phyloP scores from a whole-genome alignment of 768 basidiomycete genomes.

The Lentinula boryana region DNA sequence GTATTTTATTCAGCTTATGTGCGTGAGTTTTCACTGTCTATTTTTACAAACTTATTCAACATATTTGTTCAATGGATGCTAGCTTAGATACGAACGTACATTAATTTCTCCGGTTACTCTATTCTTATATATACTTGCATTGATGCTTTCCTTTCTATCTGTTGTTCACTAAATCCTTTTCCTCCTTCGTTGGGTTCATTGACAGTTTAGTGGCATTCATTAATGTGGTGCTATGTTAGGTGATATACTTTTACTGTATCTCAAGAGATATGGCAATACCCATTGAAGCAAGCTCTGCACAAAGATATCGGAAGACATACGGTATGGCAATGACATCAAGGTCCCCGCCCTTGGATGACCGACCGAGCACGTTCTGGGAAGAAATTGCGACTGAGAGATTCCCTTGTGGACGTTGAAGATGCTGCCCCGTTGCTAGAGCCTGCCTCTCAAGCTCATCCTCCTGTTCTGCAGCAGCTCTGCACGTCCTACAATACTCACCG shows the following conservation, averaged over 20 bases:
- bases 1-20: neutral
- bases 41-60: neutral
- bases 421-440: constrained; percentile 51
- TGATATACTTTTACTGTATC: constrained; percentile 30
- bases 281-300: constrained; percentile 97
- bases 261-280: constrained; percentile 88
- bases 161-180: too few species aligned
- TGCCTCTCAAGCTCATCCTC: constrained; percentile 57
- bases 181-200: neutral
- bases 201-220: neutral
- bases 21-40: neutral
- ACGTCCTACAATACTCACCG: constrained; percentile 96
- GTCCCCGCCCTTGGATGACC: constrained; percentile 63
- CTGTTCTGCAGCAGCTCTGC: constrained; percentile 65
- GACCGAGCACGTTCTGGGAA: constrained; percentile 58
- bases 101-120: neutral
- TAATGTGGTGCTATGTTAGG: neutral
- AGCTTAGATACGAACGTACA: neutral
- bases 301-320: constrained; percentile 90
- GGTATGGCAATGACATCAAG: constrained; percentile 96
- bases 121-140: neutral
- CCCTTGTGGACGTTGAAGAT: constrained; percentile 31
- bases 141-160: neutral
- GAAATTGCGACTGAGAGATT: constrained; percentile 64
- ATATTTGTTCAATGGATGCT: neutral